phyloP scores from a whole-genome alignment of 805 yeast species.

The Zygoascus biomembranicola region DNA sequence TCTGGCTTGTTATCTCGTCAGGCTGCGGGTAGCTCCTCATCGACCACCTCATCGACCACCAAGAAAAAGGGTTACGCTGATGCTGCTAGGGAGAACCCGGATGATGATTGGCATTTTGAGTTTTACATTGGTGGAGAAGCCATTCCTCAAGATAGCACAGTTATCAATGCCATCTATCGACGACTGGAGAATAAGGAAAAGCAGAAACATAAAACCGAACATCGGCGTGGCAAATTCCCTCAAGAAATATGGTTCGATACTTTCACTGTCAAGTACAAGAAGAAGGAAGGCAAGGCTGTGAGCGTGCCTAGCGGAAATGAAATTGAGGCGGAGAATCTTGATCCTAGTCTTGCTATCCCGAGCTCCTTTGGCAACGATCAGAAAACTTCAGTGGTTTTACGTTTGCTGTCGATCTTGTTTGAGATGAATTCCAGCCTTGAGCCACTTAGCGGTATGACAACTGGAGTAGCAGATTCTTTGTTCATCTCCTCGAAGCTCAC shows the following conservation, averaged over 20 bases:
- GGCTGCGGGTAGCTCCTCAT: not conserved
- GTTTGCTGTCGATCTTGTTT: constrained; percentile 22
- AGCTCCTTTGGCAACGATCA: constrained; percentile 18
- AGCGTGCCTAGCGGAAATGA: constrained; percentile 5
- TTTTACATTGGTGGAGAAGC: constrained; percentile 50
- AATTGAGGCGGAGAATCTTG: constrained; percentile 18
- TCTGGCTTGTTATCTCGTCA: not conserved
- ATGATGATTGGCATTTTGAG: constrained; percentile 38
- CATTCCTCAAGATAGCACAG: constrained; percentile 58
- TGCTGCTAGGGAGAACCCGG: constrained; percentile 1
- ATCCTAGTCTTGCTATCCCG: constrained; percentile 14
- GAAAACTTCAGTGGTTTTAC: constrained; percentile 15
- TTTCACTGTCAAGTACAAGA: constrained; percentile 45
- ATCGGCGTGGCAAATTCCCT: constrained; percentile 10
- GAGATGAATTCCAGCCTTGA: constrained; percentile 19
- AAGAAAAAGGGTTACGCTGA: constrained; percentile 2
- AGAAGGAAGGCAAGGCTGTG: constrained; percentile 12
- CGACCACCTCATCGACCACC: not conserved
- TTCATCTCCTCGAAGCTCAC: constrained; percentile 76
- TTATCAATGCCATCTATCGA: constrained; percentile 56
- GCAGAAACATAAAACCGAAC: constrained; percentile 4
- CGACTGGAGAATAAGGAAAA: constrained; percentile 9
- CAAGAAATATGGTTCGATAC: constrained; percentile 45
- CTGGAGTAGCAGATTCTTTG: constrained; percentile 15
- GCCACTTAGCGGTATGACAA: constrained; percentile 10